phyloP scores from a whole-genome alignment of 805 yeast species.

The Hemisphaericaspora nanyangensis region DNA sequence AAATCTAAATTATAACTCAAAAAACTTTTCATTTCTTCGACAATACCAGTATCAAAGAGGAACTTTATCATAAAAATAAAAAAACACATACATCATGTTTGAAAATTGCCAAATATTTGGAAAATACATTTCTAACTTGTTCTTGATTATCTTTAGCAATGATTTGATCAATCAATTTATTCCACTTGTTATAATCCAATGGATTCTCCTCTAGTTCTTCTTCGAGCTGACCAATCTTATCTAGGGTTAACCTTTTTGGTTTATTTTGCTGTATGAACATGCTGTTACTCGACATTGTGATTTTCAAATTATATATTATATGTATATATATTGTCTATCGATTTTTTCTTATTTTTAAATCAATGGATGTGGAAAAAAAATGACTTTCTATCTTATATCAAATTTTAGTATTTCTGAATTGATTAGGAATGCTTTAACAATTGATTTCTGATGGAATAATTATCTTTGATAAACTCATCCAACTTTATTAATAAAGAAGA shows the following conservation, averaged over 20 bases:
- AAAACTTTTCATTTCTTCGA: slow-evolving; percentile 1
- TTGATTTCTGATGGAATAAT: too few species aligned
- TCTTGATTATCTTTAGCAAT: slow-evolving; percentile 53
- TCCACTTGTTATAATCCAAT: slow-evolving; percentile 54
- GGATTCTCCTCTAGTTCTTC: slow-evolving; percentile 52
- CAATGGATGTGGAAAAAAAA: too few species aligned
- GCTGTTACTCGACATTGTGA: neutral
- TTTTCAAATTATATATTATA: too few species aligned
- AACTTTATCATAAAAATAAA: slow-evolving; percentile 1
- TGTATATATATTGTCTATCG: too few species aligned
- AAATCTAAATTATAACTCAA: neutral
- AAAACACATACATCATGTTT: slow-evolving; percentile 49
- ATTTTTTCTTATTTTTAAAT: too few species aligned
- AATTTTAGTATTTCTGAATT: too few species aligned
- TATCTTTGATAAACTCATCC: too few species aligned
- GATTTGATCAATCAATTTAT: slow-evolving; percentile 48
- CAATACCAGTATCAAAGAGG: neutral
- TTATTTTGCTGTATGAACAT: slow-evolving; percentile 10
- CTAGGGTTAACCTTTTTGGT: slow-evolving; percentile 33
- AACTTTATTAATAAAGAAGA: too few species aligned
- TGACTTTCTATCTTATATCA: too few species aligned
- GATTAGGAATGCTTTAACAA: too few species aligned
- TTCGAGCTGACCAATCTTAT: slow-evolving; percentile 56
- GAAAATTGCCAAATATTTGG: slow-evolving; percentile 58
- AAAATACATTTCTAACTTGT: slow-evolving; percentile 55